Conservation (phyloP, 371 early-diverging fungal species). For the Saksenaea vasiformis region DNA sequence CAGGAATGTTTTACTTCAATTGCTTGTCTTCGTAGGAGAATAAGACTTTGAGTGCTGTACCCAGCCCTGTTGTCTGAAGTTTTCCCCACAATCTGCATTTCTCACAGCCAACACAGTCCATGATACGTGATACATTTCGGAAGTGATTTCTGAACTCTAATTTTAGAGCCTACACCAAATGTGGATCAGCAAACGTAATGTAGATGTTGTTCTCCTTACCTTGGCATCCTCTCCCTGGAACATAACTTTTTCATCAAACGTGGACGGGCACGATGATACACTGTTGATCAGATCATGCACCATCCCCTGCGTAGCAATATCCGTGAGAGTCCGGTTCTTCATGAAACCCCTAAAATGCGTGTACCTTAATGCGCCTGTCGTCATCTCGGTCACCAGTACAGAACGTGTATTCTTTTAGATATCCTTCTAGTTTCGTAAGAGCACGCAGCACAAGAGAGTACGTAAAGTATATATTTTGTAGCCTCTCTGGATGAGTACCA, state of each 20-base stretch:
- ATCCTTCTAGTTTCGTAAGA: slow-evolving; percentile 79
- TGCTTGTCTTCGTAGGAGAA: slow-evolving; percentile 83
- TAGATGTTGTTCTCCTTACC: slow-evolving; percentile 11
- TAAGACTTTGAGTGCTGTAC: slow-evolving; percentile 92
- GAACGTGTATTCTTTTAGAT: slow-evolving; percentile 71
- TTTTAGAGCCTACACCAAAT: slow-evolving; percentile 52
- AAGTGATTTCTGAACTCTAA: slow-evolving; percentile 89
- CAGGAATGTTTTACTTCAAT: slow-evolving; percentile 42
- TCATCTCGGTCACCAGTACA: slow-evolving; percentile 59
- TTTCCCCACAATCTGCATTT: slow-evolving; percentile 99
- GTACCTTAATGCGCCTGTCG: slow-evolving; percentile 55
- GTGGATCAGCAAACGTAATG: not conserved
- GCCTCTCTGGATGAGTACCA: slow-evolving; percentile 86
- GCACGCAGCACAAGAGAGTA: slow-evolving; percentile 87
- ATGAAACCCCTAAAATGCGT: not conserved
- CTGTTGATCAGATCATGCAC: slow-evolving; percentile 61
- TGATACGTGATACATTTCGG: slow-evolving; percentile 93
- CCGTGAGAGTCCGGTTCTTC: not conserved
- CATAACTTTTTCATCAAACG: slow-evolving; percentile 88
- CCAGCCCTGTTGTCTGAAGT: slow-evolving; percentile 79
- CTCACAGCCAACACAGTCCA: slow-evolving; percentile 99
- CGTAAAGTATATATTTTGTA: slow-evolving; percentile 93
- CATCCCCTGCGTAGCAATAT: slow-evolving; percentile 31
- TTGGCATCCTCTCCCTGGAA: slow-evolving; percentile 62
- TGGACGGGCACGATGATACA: slow-evolving; percentile 65